Evolutionary conservation across 2,329 filamentous ascomycete species (phyloP).

Genomic region (Colletotrichum graminicola): DNA sequence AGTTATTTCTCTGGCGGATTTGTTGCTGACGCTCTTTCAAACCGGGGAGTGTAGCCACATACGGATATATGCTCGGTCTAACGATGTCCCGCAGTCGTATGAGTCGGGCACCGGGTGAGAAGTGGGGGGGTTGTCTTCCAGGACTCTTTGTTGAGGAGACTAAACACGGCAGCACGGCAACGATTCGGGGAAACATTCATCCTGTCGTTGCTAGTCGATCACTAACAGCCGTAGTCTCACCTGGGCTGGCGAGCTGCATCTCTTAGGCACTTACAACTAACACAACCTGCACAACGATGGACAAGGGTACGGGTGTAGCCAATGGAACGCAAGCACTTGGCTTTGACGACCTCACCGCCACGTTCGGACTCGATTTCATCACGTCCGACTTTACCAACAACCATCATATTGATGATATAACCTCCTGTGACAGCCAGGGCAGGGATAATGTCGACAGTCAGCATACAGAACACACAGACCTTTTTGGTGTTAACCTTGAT

Average conservation of each 20-base stretch:
- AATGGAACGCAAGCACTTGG: constrained; percentile 19
- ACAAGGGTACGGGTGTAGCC: constrained; percentile 14
- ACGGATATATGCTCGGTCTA: background rate
- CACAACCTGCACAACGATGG: constrained; percentile 21
- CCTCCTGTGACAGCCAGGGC: background rate
- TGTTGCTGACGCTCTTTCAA: background rate
- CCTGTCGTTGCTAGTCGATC: background rate
- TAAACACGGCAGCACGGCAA: background rate
- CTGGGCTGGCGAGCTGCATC: constrained; percentile 2
- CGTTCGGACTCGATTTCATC: constrained; percentile 14
- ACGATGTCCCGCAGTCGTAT: background rate
- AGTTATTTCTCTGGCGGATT: background rate
- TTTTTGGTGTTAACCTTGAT: background rate
- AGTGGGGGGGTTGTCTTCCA: background rate
- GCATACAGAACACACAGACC: background rate
- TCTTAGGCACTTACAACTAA: constrained; percentile 28
- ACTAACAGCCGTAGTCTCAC: background rate
- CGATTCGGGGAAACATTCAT: constrained; percentile 29
- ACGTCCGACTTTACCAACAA: constrained; percentile 6
- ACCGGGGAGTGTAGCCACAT: background rate
- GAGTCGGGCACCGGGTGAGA: too few relatives aligned
- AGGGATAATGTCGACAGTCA: background rate
- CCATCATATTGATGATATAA: background rate
- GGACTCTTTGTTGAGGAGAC: background rate
- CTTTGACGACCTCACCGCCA: constrained; percentile 29